phyloP scores from a whole-genome alignment of 352 stramenopile species.

The Stephanocyclus meneghinianus region DNA sequence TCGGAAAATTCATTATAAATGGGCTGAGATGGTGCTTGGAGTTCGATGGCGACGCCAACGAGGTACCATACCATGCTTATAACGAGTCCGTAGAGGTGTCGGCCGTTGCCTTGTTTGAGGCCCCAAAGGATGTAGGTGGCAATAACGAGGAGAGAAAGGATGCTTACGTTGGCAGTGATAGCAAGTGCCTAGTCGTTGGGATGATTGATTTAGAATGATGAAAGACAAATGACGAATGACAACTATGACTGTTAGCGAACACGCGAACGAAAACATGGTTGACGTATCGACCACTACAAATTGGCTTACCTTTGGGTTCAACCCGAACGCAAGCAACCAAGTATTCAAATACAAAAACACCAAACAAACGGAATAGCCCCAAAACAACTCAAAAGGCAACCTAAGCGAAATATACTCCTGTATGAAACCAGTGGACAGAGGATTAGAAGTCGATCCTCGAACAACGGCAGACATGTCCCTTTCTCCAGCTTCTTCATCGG shows the following conservation, averaged over 20 bases:
- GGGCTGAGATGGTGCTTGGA: constrained; percentile 19
- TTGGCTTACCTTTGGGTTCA: constrained; percentile 5
- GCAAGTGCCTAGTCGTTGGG: not conserved
- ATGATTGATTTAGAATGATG: not conserved
- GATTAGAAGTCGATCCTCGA: constrained; percentile 1
- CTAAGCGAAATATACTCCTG: constrained; percentile 17
- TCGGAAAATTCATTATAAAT: constrained; percentile 41
- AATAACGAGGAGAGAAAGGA: constrained; percentile 5
- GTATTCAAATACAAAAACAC: constrained; percentile 18
- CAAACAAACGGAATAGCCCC: constrained; percentile 7
- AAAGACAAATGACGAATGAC: not conserved
- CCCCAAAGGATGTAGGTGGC: constrained; percentile 14
- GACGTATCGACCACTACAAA: too few species aligned
- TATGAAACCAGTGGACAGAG: not conserved
- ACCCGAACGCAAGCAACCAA: constrained; percentile 16
- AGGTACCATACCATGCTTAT: constrained; percentile 22
- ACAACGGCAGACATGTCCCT: not conserved
- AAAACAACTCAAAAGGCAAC: constrained; percentile 30
- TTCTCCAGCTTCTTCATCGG: not conserved
- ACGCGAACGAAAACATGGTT: not conserved
- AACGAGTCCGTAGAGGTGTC: constrained; percentile 11
- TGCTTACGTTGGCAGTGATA: constrained; percentile 13
- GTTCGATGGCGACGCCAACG: constrained; percentile 18
- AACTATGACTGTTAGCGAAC: not conserved
- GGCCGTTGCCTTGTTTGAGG: constrained; percentile 4